phyloP scores from a whole-genome alignment of 768 basidiomycete species.

The Hemileccinum impolitum region DNA sequence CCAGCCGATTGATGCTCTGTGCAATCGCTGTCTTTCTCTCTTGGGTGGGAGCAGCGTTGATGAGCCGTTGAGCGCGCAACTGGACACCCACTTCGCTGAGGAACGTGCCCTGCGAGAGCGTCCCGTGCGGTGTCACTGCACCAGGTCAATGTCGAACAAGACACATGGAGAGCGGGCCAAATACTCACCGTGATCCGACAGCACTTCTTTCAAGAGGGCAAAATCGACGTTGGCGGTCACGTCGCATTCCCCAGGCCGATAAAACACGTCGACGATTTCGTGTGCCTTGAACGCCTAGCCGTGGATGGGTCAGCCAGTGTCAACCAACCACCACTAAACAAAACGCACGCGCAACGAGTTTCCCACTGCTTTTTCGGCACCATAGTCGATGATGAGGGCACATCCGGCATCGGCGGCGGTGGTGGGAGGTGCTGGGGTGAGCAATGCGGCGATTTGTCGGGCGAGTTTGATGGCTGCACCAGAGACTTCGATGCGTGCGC shows the following conservation, averaged over 20 bases:
- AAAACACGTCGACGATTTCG: constrained; percentile 79
- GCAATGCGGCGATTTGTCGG: constrained; percentile 60
- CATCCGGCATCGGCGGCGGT: constrained; percentile 38
- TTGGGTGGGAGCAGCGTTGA: constrained; percentile 44
- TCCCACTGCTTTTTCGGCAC: constrained; percentile 63
- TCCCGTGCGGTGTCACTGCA: constrained; percentile 52
- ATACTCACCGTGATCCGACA: constrained; percentile 57
- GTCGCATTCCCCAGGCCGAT: constrained; percentile 83
- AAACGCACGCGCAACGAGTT: constrained; percentile 78
- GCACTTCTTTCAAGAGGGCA: constrained; percentile 76
- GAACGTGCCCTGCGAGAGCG: constrained; percentile 74
- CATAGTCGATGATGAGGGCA: constrained; percentile 89
- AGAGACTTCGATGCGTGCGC: constrained; percentile 79
- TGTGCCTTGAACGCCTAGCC: constrained; percentile 89
- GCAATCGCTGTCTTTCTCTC: constrained; percentile 53
- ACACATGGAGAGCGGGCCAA: neutral
- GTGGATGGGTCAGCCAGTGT: neutral
- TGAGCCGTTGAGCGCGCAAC: constrained; percentile 60
- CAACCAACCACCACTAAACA: neutral
- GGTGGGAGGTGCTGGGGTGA: constrained; percentile 26
- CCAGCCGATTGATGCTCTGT: constrained; percentile 63
- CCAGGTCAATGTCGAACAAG: constrained; percentile 4
- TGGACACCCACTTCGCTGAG: constrained; percentile 74
- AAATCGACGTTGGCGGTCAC: constrained; percentile 98
- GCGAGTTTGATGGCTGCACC: constrained; percentile 67